Evolutionary conservation across 257 asterid species (phyloP).

Genomic region (Mitragyna speciosa): DNA sequence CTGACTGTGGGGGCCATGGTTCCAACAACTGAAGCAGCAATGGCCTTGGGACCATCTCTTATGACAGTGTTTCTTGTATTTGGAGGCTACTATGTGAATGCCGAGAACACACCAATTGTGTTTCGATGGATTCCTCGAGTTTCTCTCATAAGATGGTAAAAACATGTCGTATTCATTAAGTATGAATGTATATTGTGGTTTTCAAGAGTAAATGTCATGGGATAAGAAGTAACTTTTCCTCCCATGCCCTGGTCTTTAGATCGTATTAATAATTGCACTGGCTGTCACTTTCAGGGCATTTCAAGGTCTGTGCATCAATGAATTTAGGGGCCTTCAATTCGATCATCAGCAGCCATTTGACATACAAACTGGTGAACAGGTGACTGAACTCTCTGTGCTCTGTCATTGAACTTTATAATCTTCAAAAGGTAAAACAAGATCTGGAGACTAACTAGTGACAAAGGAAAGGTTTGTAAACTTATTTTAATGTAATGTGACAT

Average conservation of each 20-base stretch:
- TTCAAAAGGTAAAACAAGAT: slow-evolving; percentile 9
- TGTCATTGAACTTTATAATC: slow-evolving; percentile 5
- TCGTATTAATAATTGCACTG: neutral
- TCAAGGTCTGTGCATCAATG: slow-evolving; percentile 96
- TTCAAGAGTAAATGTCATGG: neutral
- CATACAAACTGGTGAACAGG: slow-evolving; percentile 92
- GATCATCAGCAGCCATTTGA: slow-evolving; percentile 79
- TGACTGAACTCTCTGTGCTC: slow-evolving; percentile 33
- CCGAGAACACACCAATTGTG: slow-evolving; percentile 83
- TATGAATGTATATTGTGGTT: neutral
- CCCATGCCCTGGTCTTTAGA: neutral
- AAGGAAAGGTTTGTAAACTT: neutral
- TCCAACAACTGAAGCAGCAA: slow-evolving; percentile 95
- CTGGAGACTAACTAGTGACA: slow-evolving; percentile 2
- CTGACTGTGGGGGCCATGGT: slow-evolving; percentile 97
- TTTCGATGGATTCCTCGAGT: slow-evolving; percentile 95
- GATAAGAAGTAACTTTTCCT: neutral
- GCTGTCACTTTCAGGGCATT: slow-evolving; percentile 70
- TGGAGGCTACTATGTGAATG: slow-evolving; percentile 93
- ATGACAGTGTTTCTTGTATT: slow-evolving; percentile 97
- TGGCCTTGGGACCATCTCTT: slow-evolving; percentile 92
- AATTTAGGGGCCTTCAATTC: slow-evolving; percentile 79
- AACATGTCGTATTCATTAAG: neutral
- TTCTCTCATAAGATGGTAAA: slow-evolving; percentile 91
- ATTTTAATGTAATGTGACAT: neutral